Base-by-base conservation (phyloP, 179 eudicot genomes). In the Nepenthes alata region DNA sequence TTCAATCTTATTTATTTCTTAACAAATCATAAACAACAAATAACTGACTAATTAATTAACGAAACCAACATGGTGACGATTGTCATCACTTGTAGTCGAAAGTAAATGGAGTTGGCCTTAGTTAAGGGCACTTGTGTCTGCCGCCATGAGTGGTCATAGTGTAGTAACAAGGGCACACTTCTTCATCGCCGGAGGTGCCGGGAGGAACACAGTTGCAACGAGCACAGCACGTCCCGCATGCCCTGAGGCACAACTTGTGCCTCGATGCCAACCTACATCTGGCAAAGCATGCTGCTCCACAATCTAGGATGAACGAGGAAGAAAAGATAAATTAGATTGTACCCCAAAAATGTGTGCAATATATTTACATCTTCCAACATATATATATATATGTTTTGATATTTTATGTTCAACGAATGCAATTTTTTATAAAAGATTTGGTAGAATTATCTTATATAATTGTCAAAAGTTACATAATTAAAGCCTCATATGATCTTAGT, bases 161-260 rank as follows among this genome's bases (percentile, higher is more conserved):
- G 47, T 66, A 62, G 15, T 76, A 76, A 45, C 80, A 76, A 12
- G 80, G 65, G 66, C 80, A 76, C 2, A 53, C 62, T 0, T 68
- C 66, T 37, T 69, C 13, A 34, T 72, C 47, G 47, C 74, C 76
- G 35, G 67, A 65, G 4, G 74, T 76, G 16, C 80, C 80, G 1
- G 76, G 67, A 15, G 80, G 80, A 3, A 76, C 80, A 37, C 80
- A 76, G 6, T 65, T 38, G 60, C 80, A 76, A 1, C 62, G 61
- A 2, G 68, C 59, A 38, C 80, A 76, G 13, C 80, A 76, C 1
- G 71, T 68, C n/a, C 80, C 80, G 48, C 80, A 76, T 6, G 76
- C 76, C 73, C 76, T 72, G 9, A 60, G 10, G 41, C 80, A 76
- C 48, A 68, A 53, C 3, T 72, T 72, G 4, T 47, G 58, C 12